Evolutionary conservation across 768 basidiomycete species (phyloP), one percentile per base, ranked within the genome.

Genomic region (Suillus variegatus): DNA sequence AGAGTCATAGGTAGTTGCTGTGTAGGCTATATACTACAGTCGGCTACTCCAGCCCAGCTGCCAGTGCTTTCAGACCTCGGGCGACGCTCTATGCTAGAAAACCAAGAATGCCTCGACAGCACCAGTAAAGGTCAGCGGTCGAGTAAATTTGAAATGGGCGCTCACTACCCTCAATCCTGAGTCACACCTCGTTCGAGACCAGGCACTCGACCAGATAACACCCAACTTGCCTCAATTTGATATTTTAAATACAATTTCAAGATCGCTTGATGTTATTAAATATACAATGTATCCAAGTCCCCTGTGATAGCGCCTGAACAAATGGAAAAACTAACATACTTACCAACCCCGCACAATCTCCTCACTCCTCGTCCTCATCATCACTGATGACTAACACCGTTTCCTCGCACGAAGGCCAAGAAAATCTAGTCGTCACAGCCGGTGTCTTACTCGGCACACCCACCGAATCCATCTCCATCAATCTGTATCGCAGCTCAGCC

Each of bases 371-470:
- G 32, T 80, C 80, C 66, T 84, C 82, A 61, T 84, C 83, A 68
- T 85, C 84, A 71, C 84, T 86, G 68, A 86, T 73, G 44, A 82
- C 80, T 62, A 86, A 72, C 64, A 86, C 77, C 25, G 68, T 61
- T 36, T 81, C 78, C 56, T 79, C 76, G 61, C 73, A 70, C 64
- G 77, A 80, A 22, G 84, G 85, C 86, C 86, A 87, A 44, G 75
- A 66, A 49, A 68, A 68, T 20, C 49, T 49, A 18, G 38, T 54
- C 32, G 55, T 32, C 52, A 41, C 56, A 12, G 32, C 36, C 10
- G 47, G n/a, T 1, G 41, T 28, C 13, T 32, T 63, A 10, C 54
- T 56, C 38, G 58, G 6, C 36, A 36, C 40, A 32, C 35, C 61
- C 38, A 47, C 46, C 22, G 47, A 38, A 41, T 66, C 65, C 9